These are phyloP conservation scores for Vanilla planifolia DNA, from an alignment of 106 monocot species.

Conservation along the genomic window DNA sequence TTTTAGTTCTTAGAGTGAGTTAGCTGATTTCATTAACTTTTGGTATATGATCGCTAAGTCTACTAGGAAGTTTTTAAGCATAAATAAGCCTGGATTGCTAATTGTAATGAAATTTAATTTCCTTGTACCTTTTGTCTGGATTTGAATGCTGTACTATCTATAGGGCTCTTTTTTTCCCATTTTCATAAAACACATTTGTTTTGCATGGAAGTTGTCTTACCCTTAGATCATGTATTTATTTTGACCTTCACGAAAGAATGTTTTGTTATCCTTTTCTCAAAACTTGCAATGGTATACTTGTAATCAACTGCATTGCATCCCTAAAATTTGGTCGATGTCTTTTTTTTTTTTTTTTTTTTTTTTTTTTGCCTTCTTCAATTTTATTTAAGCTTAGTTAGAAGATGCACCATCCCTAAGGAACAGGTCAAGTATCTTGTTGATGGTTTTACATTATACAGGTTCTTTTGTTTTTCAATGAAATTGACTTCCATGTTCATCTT, in stretches of 20 bases:
- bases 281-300: too few relatives aligned
- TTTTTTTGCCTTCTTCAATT: neutral
- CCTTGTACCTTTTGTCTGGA: neutral
- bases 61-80: neutral
- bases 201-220: too few relatives aligned
- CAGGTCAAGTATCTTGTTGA: neutral
- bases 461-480: conserved; percentile 1
- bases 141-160: neutral
- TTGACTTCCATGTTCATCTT: neutral
- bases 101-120: neutral
- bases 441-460: neutral
- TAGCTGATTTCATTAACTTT: neutral
- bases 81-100: neutral
- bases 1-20: neutral
- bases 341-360: neutral
- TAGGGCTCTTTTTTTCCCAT: too few relatives aligned
- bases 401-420: neutral
- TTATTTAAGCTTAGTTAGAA: neutral
- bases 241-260: too few relatives aligned
- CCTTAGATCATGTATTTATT: too few relatives aligned
- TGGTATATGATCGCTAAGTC: neutral
- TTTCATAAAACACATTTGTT: too few relatives aligned
- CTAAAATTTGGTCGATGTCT: neutral
- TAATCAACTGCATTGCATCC: neutral
- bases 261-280: too few relatives aligned